Percentiles rank a stretch among this genome's conserved stretches.
Evolutionary conservation across 2,329 filamentous ascomycete genomes (phyloP).

Genomic region (Fusarium palustre): DNA sequence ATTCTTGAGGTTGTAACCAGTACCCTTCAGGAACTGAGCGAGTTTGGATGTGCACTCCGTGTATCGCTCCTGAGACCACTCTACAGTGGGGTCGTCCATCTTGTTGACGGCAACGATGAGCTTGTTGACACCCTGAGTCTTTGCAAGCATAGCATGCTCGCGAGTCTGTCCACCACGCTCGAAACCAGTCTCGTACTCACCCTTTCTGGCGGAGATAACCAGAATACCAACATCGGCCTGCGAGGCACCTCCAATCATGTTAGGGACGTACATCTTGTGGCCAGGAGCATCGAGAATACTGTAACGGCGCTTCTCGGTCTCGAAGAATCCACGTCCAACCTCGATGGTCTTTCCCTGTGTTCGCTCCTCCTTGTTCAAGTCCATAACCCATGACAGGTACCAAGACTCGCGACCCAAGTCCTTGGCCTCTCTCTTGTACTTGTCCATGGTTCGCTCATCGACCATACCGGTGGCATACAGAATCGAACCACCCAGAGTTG

Average conservation of each 20-base stretch:
- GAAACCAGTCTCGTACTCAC: conserved; percentile 98
- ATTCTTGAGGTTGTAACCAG: conserved; percentile 93
- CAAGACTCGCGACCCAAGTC: conserved; percentile 96
- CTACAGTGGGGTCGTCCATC: conserved; percentile 97
- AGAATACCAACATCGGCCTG: conserved; percentile 95
- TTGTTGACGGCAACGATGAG: conserved; percentile 96
- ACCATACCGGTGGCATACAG: conserved; percentile 97
- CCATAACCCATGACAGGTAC: conserved; percentile 98
- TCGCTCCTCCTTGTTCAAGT: conserved; percentile 96
- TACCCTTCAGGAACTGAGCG: conserved; percentile 85
- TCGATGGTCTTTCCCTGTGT: conserved; percentile 98
- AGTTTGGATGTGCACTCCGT: conserved; percentile 94
- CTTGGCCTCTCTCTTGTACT: conserved; percentile 97
- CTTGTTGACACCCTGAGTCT: conserved; percentile 98
- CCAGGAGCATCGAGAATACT: conserved; percentile 96
- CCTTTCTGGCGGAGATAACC: conserved; percentile 96
- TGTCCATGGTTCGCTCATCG: conserved; percentile 98
- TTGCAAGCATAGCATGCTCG: conserved; percentile 97
- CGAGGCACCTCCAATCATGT: conserved; percentile 96
- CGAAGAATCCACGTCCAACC: conserved; percentile 94
- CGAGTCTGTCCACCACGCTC: conserved; percentile 95
- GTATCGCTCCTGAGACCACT: conserved; percentile 94
- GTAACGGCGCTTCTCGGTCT: conserved; percentile 96
- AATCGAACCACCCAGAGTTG: conserved; percentile 92
- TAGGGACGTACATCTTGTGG: conserved; percentile 97